These are phyloP conservation scores for Gynandropsis gynandra DNA, from an alignment of 345 rosid species.

Conservation along the genomic window DNA sequence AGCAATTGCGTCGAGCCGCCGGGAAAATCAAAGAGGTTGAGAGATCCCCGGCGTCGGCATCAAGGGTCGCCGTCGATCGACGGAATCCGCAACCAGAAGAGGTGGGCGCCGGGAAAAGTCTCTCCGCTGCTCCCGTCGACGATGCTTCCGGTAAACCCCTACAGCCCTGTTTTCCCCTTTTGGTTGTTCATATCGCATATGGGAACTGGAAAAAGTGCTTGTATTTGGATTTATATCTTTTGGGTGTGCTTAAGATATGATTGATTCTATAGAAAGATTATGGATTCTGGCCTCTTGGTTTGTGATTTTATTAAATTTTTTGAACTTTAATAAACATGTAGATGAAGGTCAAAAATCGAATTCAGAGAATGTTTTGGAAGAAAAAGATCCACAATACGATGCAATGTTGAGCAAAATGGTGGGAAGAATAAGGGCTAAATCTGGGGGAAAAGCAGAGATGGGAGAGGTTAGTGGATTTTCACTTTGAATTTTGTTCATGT, in stretches of 20 bases:
- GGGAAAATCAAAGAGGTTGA: conserved; percentile 53
- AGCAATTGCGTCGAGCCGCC: conserved; percentile 97
- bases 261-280: not conserved
- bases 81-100: conserved; percentile 25
- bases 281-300: not conserved
- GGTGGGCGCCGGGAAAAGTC: conserved; percentile 27
- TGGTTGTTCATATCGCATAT: not conserved
- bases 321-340: conserved; percentile 17
- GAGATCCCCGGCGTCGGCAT: conserved; percentile 32
- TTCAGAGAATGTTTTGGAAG: conserved; percentile 51
- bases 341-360: conserved; percentile 34
- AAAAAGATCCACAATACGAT: conserved; percentile 60
- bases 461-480: conserved; percentile 62
- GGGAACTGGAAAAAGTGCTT: not conserved
- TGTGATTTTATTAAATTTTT: not conserved
- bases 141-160: conserved; percentile 32
- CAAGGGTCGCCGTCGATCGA: conserved; percentile 32
- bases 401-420: conserved; percentile 84
- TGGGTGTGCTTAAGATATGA: conserved; percentile 15
- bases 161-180: not conserved
- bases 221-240: not conserved
- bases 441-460: conserved; percentile 82
- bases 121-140: conserved; percentile 21
- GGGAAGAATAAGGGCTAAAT: conserved; percentile 70
- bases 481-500: conserved; percentile 1